These are phyloP conservation scores for Lachnellula hyalina DNA, from an alignment of 2,329 filamentous ascomycete species.

Conservation along the genomic window DNA sequence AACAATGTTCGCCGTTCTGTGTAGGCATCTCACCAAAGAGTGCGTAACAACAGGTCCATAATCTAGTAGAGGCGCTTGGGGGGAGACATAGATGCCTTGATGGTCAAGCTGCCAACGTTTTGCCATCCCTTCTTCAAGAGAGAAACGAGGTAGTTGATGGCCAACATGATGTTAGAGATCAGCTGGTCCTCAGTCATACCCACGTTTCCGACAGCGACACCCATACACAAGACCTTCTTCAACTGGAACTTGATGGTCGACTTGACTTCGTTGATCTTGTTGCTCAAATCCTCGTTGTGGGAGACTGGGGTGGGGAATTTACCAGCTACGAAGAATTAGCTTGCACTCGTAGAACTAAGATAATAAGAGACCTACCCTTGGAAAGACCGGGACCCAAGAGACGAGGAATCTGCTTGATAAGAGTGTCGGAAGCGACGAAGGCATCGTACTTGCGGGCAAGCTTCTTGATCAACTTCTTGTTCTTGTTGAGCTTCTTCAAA, in stretches of 20 bases:
- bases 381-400: constrained; percentile 97
- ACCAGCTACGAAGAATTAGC: constrained; percentile 61
- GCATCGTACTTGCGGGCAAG: constrained; percentile 99
- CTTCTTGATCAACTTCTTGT: constrained; percentile 99
- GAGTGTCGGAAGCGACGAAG: constrained; percentile 91
- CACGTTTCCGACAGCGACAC: constrained; percentile 98
- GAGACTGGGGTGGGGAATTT: constrained; percentile 99
- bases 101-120: constrained; percentile 98
- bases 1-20: constrained; percentile 17
- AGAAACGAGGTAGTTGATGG: constrained; percentile 99
- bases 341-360: not conserved
- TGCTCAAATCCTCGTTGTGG: constrained; percentile 86
- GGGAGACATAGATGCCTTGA: constrained; percentile 99
- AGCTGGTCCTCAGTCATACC: constrained; percentile 95
- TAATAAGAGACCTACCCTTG: constrained; percentile 63
- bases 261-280: constrained; percentile 99
- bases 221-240: constrained; percentile 99
- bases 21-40: constrained; percentile 28
- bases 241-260: constrained; percentile 99
- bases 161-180: constrained; percentile 97
- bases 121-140: constrained; percentile 99
- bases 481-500: constrained; percentile 99
- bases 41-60: constrained; percentile 13
- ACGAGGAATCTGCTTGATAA: constrained; percentile 99
- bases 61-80: constrained; percentile 94